phyloP scores from a whole-genome alignment of 495 filamentous ascomycete genomes.

The Apodospora peruviana region DNA sequence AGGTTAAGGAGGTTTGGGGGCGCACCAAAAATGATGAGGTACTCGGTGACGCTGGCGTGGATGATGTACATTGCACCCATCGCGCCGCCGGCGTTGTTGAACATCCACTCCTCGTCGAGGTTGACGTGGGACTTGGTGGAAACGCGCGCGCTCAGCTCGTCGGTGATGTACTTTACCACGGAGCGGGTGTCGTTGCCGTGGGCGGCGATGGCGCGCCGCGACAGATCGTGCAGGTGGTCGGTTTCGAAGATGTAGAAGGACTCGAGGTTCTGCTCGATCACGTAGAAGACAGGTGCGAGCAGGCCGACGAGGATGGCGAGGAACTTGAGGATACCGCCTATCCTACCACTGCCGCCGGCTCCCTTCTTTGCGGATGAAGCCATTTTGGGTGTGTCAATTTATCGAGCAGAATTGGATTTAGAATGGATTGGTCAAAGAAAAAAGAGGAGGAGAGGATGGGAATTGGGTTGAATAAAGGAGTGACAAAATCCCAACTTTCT shows the following conservation, averaged over 20 bases:
- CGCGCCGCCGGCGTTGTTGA: slow-evolving; percentile 76
- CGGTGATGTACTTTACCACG: slow-evolving; percentile 61
- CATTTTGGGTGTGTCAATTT: too few species aligned
- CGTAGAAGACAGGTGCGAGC: slow-evolving; percentile 54
- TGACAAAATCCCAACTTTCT: too few species aligned
- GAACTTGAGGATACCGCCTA: slow-evolving; percentile 42
- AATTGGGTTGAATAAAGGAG: too few species aligned
- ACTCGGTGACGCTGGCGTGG: slow-evolving; percentile 80
- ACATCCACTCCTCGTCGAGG: slow-evolving; percentile 59
- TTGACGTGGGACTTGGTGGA: slow-evolving; percentile 46
- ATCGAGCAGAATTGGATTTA: too few species aligned
- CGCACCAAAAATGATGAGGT: slow-evolving; percentile 72
- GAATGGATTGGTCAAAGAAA: too few species aligned
- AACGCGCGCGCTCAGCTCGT: slow-evolving; percentile 43
- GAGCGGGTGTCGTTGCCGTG: slow-evolving; percentile 67
- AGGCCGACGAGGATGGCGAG: slow-evolving; percentile 56
- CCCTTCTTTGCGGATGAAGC: slow-evolving; percentile 3
- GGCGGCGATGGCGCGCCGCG: slow-evolving; percentile 55
- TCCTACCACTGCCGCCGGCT: slow-evolving; percentile 8
- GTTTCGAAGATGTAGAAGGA: slow-evolving; percentile 73
- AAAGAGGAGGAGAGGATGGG: too few species aligned
- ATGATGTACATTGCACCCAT: slow-evolving; percentile 91
- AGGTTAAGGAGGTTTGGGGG: not conserved
- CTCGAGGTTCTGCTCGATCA: slow-evolving; percentile 62
- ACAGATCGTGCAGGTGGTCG: slow-evolving; percentile 61